phyloP scores from a whole-genome alignment of 23 red algal genomes.

The Gracilaria domingensis region DNA sequence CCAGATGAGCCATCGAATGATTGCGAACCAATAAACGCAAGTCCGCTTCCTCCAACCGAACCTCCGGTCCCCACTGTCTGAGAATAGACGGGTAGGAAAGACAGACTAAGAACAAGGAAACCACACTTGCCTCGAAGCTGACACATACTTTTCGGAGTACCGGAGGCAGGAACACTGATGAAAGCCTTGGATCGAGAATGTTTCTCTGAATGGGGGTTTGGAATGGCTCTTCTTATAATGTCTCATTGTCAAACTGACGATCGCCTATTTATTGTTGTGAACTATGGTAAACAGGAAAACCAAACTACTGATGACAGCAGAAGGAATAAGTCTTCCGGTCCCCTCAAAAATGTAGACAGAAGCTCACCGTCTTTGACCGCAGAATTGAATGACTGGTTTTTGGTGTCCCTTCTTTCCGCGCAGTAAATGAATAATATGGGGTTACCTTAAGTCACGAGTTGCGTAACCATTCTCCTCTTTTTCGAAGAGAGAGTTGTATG shows the following conservation, averaged over 20 bases:
- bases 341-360: background rate
- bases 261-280: background rate
- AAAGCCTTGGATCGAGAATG: background rate
- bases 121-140: background rate
- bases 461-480: background rate
- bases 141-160: too few relatives aligned
- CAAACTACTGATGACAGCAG: background rate
- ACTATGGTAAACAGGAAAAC: constrained; percentile 1
- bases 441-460: background rate
- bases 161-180: background rate
- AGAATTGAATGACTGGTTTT: background rate
- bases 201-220: too few relatives aligned
- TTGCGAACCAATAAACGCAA: constrained; percentile 39
- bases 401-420: background rate
- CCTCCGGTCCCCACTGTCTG: constrained; percentile 43
- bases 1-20: constrained; percentile 25
- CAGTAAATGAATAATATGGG: background rate
- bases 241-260: background rate
- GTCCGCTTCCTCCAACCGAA: background rate
- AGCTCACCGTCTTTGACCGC: constrained; percentile 10
- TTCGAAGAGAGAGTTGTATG: too few relatives aligned
- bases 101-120: background rate
- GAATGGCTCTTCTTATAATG: background rate
- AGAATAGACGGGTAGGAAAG: background rate
- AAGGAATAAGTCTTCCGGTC: background rate